A percentile compares a stretch with the other conserved stretches of the same genome.
phyloP scores from a whole-genome alignment of 495 filamentous ascomycete genomes.

The Lophiostoma macrostomum region DNA sequence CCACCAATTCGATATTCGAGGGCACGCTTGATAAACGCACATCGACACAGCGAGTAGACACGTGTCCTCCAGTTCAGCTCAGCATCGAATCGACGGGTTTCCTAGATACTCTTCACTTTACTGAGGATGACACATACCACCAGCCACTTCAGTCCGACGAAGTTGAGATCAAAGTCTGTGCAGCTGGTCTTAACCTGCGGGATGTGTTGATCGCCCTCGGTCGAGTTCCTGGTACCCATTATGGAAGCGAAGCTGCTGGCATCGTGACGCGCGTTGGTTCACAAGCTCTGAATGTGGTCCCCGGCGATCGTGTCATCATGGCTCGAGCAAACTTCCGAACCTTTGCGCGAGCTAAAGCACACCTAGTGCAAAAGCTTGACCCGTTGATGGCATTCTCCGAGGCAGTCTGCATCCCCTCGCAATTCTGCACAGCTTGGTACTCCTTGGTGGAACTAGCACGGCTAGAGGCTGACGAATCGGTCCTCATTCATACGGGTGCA shows the following conservation, averaged over 20 bases:
- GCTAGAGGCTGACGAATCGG: conserved; percentile 36
- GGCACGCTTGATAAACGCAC: background rate
- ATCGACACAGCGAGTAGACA: background rate
- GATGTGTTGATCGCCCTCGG: conserved; percentile 18
- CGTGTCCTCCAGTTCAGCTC: conserved; percentile 4
- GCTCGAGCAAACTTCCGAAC: background rate
- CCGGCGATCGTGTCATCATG: conserved; percentile 30
- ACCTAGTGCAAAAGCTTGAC: conserved; percentile 1
- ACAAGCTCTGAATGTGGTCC: conserved; percentile 38
- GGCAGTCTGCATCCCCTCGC: conserved; percentile 23
- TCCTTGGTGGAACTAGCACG: conserved; percentile 33
- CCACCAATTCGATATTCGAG: background rate
- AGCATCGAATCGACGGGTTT: conserved; percentile 5
- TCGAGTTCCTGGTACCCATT: background rate
- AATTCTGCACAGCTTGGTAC: conserved; percentile 35
- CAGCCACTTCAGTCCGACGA: conserved; percentile 9
- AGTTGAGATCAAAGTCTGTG: conserved; percentile 19
- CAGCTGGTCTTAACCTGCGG: conserved; percentile 18
- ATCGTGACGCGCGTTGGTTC: conserved; percentile 5
- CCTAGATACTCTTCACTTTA: conserved; percentile 5
- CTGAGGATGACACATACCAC: background rate
- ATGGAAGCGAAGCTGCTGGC: conserved; percentile 10
- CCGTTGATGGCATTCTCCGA: background rate
- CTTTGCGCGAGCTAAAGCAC: background rate
- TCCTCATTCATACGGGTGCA: conserved; percentile 48